Conservation (phyloP, 768 basidiomycete species). For the Mycena haematopus region DNA sequence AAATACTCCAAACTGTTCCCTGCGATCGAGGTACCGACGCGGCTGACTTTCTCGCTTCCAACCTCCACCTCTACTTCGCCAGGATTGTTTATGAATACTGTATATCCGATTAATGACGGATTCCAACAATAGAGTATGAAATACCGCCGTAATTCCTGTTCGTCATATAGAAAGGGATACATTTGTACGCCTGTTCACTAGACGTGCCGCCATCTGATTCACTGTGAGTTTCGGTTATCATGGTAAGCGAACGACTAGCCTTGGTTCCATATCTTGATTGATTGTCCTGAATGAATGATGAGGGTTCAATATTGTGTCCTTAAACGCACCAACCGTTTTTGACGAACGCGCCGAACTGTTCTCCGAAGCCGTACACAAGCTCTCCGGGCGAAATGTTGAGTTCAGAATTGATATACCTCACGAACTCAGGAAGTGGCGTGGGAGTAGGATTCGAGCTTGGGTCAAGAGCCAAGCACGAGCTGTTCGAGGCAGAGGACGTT, state of each 20-base stretch:
- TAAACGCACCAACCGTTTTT: conserved; percentile 66
- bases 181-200: conserved; percentile 71
- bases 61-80: conserved; percentile 82
- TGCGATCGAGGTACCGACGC: conserved; percentile 69
- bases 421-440: conserved; percentile 44
- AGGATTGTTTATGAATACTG: conserved; percentile 74
- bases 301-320: conserved; percentile 28
- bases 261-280: conserved; percentile 72
- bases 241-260: conserved; percentile 16
- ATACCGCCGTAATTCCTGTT: conserved; percentile 66
- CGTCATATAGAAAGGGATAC: conserved; percentile 72
- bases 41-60: conserved; percentile 67
- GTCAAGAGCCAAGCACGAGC: conserved; percentile 63
- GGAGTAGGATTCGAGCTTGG: conserved; percentile 64
- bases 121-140: not conserved
- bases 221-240: not conserved
- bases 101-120: not conserved
- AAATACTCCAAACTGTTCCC: conserved; percentile 73
- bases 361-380: conserved; percentile 75
- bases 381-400: conserved; percentile 73
- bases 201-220: conserved; percentile 70
- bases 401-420: conserved; percentile 62
- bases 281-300: conserved; percentile 47
- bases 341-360: conserved; percentile 76
- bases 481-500: conserved; percentile 54